Evolutionary conservation across 305 asterid species (phyloP), one percentile per base, ranked within the genome.

Genomic region (Fraxinus latifolia): DNA sequence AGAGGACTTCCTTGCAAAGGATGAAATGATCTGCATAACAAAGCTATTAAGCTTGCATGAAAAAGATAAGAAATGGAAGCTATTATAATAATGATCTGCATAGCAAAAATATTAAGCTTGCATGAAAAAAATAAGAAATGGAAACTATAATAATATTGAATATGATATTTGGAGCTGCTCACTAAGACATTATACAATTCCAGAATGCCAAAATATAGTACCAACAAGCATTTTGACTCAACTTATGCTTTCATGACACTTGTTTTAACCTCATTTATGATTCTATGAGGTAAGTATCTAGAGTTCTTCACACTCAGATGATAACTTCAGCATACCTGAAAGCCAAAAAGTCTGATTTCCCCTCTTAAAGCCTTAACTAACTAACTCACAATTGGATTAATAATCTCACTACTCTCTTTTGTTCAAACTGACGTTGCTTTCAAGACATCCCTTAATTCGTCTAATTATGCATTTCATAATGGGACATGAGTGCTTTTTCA

Each of bases 1-100:
- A 86, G 37, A 15, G 94, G 91, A 80, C 87, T 90, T 78, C 92
- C 93, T 84, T 88, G 96, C 81, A 89, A 84, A 79, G 74, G 86
- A 76, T 82, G 84, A 87, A 87, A 86, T 84, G 97, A 91, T 88
- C 98, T 96, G 95, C 90, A 85, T 60, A 81, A 77, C 79, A 77
- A 87, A 85, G 79, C 44, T 81, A 47, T 76, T n/a, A 39, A 70
- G 39, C 19, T 74, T 80, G 33, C 2, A 79, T 72, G 62, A 12
- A 75, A 60, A 80, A 65, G 67, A 65, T 19, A 76, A 65, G 8
- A 27, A 39, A 14, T 34, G 77, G 58, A 44, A 71, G 36, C 72
- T 58, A 79, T 6, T 21, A 74, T 21, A 70, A 33, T 75, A 87
- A 86, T 84, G 97, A 91, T 88, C 98, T 96, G 94, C 90, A 85